A percentile compares a stretch with the other conserved stretches of the same genome.
Conservation (phyloP, 768 basidiomycete genomes). For the Psilocybe azurescens region DNA sequence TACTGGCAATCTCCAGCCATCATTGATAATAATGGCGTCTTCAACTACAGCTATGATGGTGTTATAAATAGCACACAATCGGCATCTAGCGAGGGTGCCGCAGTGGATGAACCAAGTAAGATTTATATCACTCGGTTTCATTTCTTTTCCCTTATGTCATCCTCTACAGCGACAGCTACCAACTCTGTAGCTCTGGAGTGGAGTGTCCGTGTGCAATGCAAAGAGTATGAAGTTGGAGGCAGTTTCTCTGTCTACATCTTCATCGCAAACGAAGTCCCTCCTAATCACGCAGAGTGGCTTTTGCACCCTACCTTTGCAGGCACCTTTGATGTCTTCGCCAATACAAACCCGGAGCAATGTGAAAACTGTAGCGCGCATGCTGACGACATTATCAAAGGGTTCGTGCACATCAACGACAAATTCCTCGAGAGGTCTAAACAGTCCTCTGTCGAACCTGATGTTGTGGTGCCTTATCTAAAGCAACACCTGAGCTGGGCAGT, state of each 20-base stretch:
- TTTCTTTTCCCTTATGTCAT: slow-evolving; percentile 1
- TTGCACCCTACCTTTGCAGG: too few relatives aligned
- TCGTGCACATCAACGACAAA: slow-evolving; percentile 45
- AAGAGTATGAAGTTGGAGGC: too few relatives aligned
- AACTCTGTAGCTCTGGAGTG: slow-evolving; percentile 38
- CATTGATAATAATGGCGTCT: too few relatives aligned
- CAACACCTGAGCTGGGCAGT: slow-evolving; percentile 47
- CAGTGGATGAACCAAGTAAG: not conserved
- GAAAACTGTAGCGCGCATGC: slow-evolving; percentile 37
- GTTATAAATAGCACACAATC: too few relatives aligned
- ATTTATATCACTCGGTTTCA: slow-evolving; percentile 3
- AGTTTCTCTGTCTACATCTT: not conserved
- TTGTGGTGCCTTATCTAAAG: slow-evolving; percentile 45
- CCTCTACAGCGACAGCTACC: not conserved
- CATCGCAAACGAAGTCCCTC: slow-evolving; percentile 28
- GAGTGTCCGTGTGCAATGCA: slow-evolving; percentile 39
- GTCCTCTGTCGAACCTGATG: slow-evolving; percentile 39
- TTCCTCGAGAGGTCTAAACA: slow-evolving; percentile 35
- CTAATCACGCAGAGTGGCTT: slow-evolving; percentile 42
- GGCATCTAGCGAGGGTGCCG: too few relatives aligned
- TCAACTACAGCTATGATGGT: too few relatives aligned
- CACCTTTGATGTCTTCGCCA: slow-evolving; percentile 35
- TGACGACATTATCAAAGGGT: slow-evolving; percentile 43
- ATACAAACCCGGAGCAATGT: slow-evolving; percentile 36
- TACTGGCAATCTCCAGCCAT: too few relatives aligned